Evolutionary conservation across 495 filamentous ascomycete species (phyloP).

Genomic region (Chaetomium fimeti): DNA sequence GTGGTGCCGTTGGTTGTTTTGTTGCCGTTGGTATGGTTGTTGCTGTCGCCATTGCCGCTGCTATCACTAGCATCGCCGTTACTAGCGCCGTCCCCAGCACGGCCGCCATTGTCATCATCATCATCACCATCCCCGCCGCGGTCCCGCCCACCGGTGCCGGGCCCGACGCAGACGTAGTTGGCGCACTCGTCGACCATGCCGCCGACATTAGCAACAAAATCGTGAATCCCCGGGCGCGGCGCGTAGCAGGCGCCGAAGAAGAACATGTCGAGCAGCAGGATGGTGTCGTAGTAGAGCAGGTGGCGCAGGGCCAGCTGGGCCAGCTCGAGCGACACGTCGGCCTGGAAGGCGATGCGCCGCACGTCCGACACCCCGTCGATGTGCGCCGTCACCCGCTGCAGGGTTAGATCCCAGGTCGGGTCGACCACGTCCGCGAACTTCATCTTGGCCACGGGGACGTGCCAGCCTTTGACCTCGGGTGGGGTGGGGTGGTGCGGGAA

Average conservation of each 20-base stretch:
- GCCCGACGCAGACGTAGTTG: constrained; percentile 63
- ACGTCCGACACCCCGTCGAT: constrained; percentile 90
- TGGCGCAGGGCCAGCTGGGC: constrained; percentile 81
- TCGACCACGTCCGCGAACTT: constrained; percentile 69
- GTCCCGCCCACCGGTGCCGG: constrained; percentile 2
- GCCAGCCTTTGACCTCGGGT: constrained; percentile 73
- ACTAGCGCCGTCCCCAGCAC: no score
- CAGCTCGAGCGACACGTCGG: constrained; percentile 81
- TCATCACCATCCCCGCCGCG: constrained; percentile 8
- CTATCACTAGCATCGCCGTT: background rate
- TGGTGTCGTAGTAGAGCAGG: constrained; percentile 84
- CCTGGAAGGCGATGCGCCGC: constrained; percentile 73
- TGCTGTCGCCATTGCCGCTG: constrained; percentile 1
- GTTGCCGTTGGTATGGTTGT: constrained; percentile 17
- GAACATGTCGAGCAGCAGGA: constrained; percentile 87
- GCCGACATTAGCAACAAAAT: constrained; percentile 65
- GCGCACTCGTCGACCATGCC: constrained; percentile 81
- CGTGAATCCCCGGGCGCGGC: constrained; percentile 68
- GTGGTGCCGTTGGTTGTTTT: constrained; percentile 5
- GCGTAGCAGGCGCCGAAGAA: constrained; percentile 90
- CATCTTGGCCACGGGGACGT: constrained; percentile 88
- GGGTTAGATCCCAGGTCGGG: constrained; percentile 86
- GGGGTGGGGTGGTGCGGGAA: constrained; percentile 81
- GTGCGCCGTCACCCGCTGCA: constrained; percentile 75
- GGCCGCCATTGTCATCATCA: background rate